Base-by-base conservation (phyloP, 805 yeast species). In the Lipomyces mesembrius region DNA sequence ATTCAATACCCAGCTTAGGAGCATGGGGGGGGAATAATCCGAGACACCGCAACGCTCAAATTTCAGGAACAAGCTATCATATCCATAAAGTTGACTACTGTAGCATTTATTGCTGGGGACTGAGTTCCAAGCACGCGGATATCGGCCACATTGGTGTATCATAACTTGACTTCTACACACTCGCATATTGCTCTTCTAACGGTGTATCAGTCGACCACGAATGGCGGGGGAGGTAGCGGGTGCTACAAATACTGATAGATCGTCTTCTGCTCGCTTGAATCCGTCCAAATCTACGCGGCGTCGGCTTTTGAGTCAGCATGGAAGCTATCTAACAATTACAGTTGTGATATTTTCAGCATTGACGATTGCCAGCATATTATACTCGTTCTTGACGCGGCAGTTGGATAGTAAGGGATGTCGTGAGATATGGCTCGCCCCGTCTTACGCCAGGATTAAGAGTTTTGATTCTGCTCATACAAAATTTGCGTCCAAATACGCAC, bases 401-500 rank as follows among this genome's bases (percentile, higher is more conserved):
- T 57, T 46, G 62, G 70, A 61, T 61, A 66, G 49, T 6, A 67
- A 69, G 35, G 78, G 81, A 57, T 92, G 98, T 75, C 79, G 87
- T 52, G 79, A 87, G 67, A 88, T 91, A 6, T 88, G 83, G 75
- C 92, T 92, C 97, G 85, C 83, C 59, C 97, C 97, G 1, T 86
- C 93, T 0, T 92, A 91, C 74, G 93, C 94, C 11, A 82, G 88
- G 70, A 83, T 92, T 52, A 80, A 81, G 69, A 90, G 88, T 2
- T 90, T 93, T 75, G 95, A 92, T 77, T 80, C 81, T n/a, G 63
- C 86, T 2, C 88, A 88, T 73, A 85, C 95, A 2, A 80, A 84
- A 62, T 86, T 86, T 74, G 93, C 97, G 1, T 81, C 88, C 46
- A 93, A 92, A 74, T 95, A 94, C 77, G 87, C 92, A n/a, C 79